Evolutionary conservation across 2,329 filamentous ascomycete genomes (phyloP).

Genomic region (Pestalotiopsis fici): DNA sequence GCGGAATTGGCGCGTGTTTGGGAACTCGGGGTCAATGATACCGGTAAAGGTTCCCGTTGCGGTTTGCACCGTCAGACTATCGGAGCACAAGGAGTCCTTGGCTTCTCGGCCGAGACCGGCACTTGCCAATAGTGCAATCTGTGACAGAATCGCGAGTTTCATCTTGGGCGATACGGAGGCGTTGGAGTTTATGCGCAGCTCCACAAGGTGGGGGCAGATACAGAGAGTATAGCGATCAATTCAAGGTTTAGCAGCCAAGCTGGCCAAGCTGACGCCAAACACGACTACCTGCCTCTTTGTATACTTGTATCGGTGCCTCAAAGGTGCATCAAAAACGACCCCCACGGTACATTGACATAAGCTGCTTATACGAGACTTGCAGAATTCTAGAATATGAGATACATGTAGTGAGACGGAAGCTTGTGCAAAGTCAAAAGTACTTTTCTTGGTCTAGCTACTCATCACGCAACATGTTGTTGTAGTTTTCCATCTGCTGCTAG

Average conservation of each 20-base stretch:
- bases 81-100: background rate
- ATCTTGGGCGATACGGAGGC: constrained; percentile 4
- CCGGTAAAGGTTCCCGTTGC: constrained; percentile 34
- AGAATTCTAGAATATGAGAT: no score
- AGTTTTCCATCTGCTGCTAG: no score
- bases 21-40: constrained; percentile 29
- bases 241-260: no score
- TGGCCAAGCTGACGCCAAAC: no score
- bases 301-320: background rate
- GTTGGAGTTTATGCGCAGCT: background rate
- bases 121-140: constrained; percentile 1
- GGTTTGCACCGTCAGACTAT: constrained; percentile 27
- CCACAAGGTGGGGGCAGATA: no score
- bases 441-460: no score
- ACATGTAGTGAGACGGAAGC: no score
- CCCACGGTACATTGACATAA: background rate
- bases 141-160: constrained; percentile 9
- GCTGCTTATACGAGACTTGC: no score
- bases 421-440: no score
- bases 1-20: constrained; percentile 36
- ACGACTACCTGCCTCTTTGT: background rate
- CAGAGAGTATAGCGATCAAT: no score
- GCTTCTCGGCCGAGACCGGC: constrained; percentile 4
- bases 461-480: no score
- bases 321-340: background rate